Conservation (phyloP, 176 grass and related monocot species). For the Aegilops sharonensis region DNA sequence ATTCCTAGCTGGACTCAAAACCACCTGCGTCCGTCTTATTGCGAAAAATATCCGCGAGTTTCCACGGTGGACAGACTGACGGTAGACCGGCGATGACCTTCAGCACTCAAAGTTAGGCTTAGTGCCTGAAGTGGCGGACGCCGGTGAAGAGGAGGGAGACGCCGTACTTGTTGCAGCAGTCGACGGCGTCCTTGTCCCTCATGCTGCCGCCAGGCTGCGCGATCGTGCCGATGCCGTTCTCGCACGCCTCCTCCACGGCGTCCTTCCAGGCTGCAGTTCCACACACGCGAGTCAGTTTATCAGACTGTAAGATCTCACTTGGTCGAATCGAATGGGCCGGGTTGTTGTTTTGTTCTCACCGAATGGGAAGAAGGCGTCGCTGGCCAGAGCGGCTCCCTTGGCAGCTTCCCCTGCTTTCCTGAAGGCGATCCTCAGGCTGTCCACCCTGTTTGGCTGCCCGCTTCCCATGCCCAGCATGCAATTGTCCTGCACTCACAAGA, state of each 20-base stretch:
- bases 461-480: constrained; percentile 98
- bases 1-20: too few species aligned
- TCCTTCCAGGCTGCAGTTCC: constrained; percentile 78
- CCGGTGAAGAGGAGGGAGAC: constrained; percentile 82
- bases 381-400: constrained; percentile 81
- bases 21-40: too few species aligned
- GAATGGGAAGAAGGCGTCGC: constrained; percentile 96
- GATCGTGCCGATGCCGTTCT: constrained; percentile 58
- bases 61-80: too few species aligned
- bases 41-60: too few species aligned
- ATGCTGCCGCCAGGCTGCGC: constrained; percentile 79
- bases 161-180: constrained; percentile 90
- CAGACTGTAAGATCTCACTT: neutral
- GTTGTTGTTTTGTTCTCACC: constrained; percentile 40
- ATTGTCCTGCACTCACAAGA: constrained; percentile 47
- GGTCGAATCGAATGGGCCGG: neutral
- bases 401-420: constrained; percentile 83
- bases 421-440: constrained; percentile 88
- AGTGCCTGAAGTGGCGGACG: constrained; percentile 89
- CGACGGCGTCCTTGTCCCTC: constrained; percentile 74
- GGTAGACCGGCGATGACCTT: too few species aligned
- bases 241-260: constrained; percentile 91
- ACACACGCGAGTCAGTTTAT: too few species aligned
- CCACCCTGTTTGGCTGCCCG: constrained; percentile 79
- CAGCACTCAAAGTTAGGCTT: neutral